Evolutionary conservation across 208 protist genomes (phyloP), one percentile per base, ranked within the genome.

Genomic region (Trichomonas tenax): DNA sequence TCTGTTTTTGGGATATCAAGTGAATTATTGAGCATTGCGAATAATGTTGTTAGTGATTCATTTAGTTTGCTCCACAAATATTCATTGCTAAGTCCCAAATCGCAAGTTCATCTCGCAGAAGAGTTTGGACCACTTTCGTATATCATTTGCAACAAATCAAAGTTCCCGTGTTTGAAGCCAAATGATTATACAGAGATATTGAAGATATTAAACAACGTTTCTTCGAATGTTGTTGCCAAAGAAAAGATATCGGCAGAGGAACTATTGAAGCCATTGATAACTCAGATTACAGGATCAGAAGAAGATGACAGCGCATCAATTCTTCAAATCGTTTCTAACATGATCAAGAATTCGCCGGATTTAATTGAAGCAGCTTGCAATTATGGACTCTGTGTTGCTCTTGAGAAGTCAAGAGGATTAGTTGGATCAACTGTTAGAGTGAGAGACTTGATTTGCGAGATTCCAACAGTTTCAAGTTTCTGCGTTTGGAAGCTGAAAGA

Each of bases 391-490:
- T 93, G 86, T 15, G 14, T 38, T 48, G 41, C 44, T 34, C 17
- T 93, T 38, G 26, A 23, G n/a, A 44, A 51, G n/a, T 23, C 86
- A n/a, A 93, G 41, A 38, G 41, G 40, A 58, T 48, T n/a, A 51
- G 26, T 48, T 93, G 26, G n/a, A 48, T 8, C 86, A 51, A 14
- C 26, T 34, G 17, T n/a, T 10, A 48, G 14, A 48, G 17, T 93
- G 11, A 23, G n/a, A 31, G n/a, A 93, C n/a, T 51, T 93, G 15
- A 17, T 93, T 26, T 93, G 86, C 46, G 41, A 51, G 0, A 48
- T 93, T 93, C 86, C 86, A 51, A 93, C 86, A 31, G 44, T 93
- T 48, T 93, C 86, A 34, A 93, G 45, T n/a, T 93, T 93, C 46
- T 23, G 40, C 38, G 86, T 44, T 48, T 93, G 45, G 41, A 93